Percentiles rank a stretch among this genome's conserved stretches.
These are phyloP conservation scores for Cyclotella atomus DNA, from an alignment of 108 stramenopile species.

Conservation along the genomic window DNA sequence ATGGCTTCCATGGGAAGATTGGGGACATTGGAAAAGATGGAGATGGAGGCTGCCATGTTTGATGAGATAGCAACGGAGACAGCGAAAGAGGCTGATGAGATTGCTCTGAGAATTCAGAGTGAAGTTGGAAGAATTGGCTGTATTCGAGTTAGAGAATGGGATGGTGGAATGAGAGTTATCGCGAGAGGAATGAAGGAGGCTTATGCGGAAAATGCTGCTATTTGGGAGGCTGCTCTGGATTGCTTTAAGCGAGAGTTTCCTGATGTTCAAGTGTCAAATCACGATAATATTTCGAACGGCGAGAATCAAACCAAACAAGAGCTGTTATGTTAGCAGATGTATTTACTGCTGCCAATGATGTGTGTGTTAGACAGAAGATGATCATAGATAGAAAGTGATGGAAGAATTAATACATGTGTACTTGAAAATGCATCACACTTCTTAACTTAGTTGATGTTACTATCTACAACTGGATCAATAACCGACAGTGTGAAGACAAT, in stretches of 20 bases:
- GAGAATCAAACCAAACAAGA: neutral
- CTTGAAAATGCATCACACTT: too few relatives aligned
- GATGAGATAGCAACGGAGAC: slow-evolving; percentile 68
- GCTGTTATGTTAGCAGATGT: neutral
- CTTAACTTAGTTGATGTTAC: too few relatives aligned
- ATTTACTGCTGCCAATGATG: too few relatives aligned
- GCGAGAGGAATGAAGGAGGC: slow-evolving; percentile 76
- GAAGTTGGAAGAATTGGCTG: slow-evolving; percentile 77
- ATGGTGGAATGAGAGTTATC: slow-evolving; percentile 70
- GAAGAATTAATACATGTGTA: neutral
- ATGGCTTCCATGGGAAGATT: slow-evolving; percentile 50
- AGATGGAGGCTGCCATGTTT: slow-evolving; percentile 62
- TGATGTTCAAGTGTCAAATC: slow-evolving; percentile 19
- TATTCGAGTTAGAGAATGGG: slow-evolving; percentile 72
- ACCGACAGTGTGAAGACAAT: slow-evolving; percentile 96
- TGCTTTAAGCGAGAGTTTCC: slow-evolving; percentile 41
- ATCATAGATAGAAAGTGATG: neutral
- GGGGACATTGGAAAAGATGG: slow-evolving; percentile 59
- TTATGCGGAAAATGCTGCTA: slow-evolving; percentile 66
- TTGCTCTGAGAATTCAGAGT: slow-evolving; percentile 65
- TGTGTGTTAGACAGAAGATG: neutral
- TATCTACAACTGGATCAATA: slow-evolving; percentile 52
- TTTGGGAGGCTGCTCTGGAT: slow-evolving; percentile 74
- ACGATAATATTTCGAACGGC: neutral
- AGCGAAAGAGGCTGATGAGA: slow-evolving; percentile 72